Conservation (phyloP, 345 rosid genomes). For the Populus deltoides region DNA sequence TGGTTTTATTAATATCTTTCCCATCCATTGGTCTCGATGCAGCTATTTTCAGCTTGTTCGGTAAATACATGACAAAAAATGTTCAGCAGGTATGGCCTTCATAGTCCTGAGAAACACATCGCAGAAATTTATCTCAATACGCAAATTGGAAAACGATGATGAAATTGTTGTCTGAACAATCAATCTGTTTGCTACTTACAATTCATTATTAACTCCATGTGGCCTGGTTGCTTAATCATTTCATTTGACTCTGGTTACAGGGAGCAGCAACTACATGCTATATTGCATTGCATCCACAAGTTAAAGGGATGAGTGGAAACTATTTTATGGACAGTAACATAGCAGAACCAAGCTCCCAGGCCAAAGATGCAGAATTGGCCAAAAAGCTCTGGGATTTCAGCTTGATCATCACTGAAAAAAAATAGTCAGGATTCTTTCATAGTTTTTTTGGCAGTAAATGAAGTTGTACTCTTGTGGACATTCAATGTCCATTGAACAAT, state of each 20-base stretch:
- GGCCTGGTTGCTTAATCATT: not conserved
- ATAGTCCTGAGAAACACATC: not conserved
- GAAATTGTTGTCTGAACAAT: not conserved
- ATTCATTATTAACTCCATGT: no score
- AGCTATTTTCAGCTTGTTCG: not conserved
- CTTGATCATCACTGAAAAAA: not conserved
- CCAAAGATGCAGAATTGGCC: conserved; percentile 9
- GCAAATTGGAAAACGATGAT: not conserved
- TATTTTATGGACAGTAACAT: conserved; percentile 9
- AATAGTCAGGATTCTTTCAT: not conserved
- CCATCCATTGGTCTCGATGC: not conserved
- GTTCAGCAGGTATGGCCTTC: conserved; percentile 54
- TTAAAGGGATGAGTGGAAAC: conserved; percentile 1
- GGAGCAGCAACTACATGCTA: conserved; percentile 84
- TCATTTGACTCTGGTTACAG: conserved; percentile 22
- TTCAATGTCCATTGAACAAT: not conserved
- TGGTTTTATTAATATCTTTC: no score
- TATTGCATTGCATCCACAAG: conserved; percentile 64
- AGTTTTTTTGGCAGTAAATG: not conserved
- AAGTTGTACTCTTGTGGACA: not conserved
- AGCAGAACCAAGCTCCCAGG: not conserved
- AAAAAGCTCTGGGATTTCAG: conserved; percentile 3
- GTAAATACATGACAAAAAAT: conserved; percentile 28
- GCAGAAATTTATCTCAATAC: not conserved
- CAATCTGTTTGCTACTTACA: not conserved